Conservation (phyloP, 169 alveolate genomes). For the Eimeria sp. region DNA sequence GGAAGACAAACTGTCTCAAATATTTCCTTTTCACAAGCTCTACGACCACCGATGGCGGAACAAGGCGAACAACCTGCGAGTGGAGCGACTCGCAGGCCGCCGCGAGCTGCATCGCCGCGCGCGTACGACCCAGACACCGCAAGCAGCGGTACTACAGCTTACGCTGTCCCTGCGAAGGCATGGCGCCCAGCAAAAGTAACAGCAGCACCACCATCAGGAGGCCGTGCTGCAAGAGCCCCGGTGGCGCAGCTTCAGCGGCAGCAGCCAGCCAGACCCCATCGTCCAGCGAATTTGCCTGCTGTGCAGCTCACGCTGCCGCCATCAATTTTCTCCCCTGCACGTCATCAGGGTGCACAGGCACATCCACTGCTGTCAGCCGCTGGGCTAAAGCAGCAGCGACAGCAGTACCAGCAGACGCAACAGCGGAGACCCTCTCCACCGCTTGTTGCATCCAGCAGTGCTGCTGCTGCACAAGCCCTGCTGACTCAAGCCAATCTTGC, state of each 20-base stretch:
- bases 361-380: not conserved
- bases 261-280: not conserved
- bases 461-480: not conserved
- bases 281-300: not conserved
- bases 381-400: not conserved
- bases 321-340: not conserved
- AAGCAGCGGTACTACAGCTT: not conserved
- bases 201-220: not conserved
- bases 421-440: not conserved
- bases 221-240: not conserved
- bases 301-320: not conserved
- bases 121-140: not conserved
- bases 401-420: not conserved
- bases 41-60: slow-evolving; percentile 19
- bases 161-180: not conserved
- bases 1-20: not conserved
- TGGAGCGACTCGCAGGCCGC: slow-evolving; percentile 35
- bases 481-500: not conserved
- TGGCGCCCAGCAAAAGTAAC: not conserved
- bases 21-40: not conserved
- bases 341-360: not conserved
- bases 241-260: not conserved
- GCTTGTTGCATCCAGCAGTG: not conserved
- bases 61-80: not conserved
- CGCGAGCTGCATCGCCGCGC: not conserved